Conservation (phyloP, 805 yeast genomes). For the Barnettozyma botsteinii region DNA sequence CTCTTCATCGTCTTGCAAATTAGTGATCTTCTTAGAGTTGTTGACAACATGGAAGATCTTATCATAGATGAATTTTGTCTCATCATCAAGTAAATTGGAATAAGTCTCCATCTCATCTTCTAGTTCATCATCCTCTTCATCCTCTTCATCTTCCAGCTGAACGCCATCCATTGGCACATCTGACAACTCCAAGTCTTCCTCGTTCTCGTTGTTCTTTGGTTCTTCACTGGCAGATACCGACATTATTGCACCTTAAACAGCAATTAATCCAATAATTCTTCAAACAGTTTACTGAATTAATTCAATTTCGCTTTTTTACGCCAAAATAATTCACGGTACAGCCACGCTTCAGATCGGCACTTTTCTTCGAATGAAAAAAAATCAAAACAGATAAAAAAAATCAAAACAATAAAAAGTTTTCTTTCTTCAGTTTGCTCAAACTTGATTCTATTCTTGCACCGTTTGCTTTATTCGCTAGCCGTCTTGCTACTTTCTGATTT, state of each 20-base stretch:
- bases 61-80: slow-evolving; percentile 15
- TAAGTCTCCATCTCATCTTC: slow-evolving; percentile 10
- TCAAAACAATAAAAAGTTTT: not conserved
- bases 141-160: slow-evolving; percentile 15
- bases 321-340: too few relatives aligned
- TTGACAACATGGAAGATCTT: slow-evolving; percentile 14
- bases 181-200: slow-evolving; percentile 24
- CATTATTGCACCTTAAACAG: not conserved
- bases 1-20: slow-evolving; percentile 22
- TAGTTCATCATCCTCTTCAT: slow-evolving; percentile 12
- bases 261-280: too few relatives aligned
- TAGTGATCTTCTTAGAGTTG: slow-evolving; percentile 10
- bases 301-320: too few relatives aligned
- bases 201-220: not conserved
- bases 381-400: not conserved
- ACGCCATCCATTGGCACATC: slow-evolving; percentile 26
- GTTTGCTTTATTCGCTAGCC: not conserved
- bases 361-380: too few relatives aligned
- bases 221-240: not conserved
- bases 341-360: too few relatives aligned
- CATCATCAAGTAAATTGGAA: slow-evolving; percentile 18
- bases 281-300: too few relatives aligned
- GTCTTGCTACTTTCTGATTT: not conserved
- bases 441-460: too few relatives aligned
- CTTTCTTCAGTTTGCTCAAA: too few relatives aligned